These are phyloP conservation scores for Solanum corneliomulleri DNA, from an alignment of 257 asterid genomes.

Conservation along the genomic window DNA sequence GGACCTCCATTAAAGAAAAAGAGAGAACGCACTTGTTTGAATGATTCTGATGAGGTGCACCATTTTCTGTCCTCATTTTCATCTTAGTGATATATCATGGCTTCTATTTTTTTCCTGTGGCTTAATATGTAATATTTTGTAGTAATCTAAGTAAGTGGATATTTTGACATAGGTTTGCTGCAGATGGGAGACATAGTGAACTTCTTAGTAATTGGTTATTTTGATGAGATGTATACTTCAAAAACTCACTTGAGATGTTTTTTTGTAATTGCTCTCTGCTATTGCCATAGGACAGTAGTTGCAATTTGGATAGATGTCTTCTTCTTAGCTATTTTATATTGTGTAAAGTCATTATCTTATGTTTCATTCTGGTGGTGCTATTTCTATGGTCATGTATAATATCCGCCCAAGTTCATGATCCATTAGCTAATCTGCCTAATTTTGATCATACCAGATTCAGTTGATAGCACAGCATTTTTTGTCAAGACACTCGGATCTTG, in stretches of 20 bases:
- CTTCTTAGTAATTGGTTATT: not conserved
- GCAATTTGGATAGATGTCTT: not conserved
- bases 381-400: not conserved
- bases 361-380: not conserved
- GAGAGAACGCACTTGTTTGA: constrained; percentile 35
- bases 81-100: not conserved
- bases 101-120: not conserved
- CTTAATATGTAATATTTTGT: not conserved
- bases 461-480: not conserved
- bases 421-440: not conserved
- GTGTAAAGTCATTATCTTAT: not conserved
- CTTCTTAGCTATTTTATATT: not conserved
- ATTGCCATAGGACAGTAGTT: not conserved
- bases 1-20: constrained; percentile 88
- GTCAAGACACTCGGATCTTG: not conserved
- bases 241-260: not conserved
- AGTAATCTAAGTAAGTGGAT: not conserved
- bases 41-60: constrained; percentile 65
- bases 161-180: not conserved
- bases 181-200: not conserved
- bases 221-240: not conserved
- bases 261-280: not conserved
- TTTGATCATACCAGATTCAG: not conserved
- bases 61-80: not conserved
- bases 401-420: not conserved